Base-by-base conservation (phyloP, 2,329 filamentous ascomycete genomes). In the Exophiala xenobiotica region DNA sequence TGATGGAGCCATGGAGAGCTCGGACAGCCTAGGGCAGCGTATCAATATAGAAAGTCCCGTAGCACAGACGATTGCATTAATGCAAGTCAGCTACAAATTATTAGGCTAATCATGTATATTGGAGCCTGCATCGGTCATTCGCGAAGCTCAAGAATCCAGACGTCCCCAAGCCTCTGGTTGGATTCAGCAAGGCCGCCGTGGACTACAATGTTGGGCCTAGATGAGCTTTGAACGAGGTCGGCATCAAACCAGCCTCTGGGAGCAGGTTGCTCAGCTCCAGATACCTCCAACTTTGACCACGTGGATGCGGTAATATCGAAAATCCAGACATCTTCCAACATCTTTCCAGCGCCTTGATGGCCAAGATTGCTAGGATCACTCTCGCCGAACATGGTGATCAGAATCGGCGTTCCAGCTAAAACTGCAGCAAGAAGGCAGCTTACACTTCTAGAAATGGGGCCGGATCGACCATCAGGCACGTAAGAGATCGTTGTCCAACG, bases 261-360 rank as follows among this genome's bases (percentile, higher is more conserved):
- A 8, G 62, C 61, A 6, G 78, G 77, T 7, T 20, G 16, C 3
- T 35, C 35, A 0, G 11, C 27, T 3, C 59, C 63, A 6, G 59
- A 31, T 2, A 54, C 46, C 2, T 60, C 45, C 3, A 74, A 63
- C 24, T 66, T 53, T 3, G 43, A 47, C 74, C 74, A 77, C 8
- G 20, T 60, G 33, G 63, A 46, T 1, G 42, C 53, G 16, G 60
- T 54, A 12, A 75, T 51, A 42, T 72, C 67, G 56, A 70, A 80
- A 0, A 69, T 64, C 78, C 78, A 81, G 1, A 73, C 69, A 62
- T 81, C 77, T 2, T 61, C 60, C 38, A 80, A 54, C 78, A 81
- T 81, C 64, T 79, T 81, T 0, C 78, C 78, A 0, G 78, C 78
- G 1, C 78, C 78, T 40, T 73, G 72, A 61, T 81, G 78, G 0